phyloP scores from a whole-genome alignment of 2,329 filamentous ascomycete species.

The Diplodia intermedia region DNA sequence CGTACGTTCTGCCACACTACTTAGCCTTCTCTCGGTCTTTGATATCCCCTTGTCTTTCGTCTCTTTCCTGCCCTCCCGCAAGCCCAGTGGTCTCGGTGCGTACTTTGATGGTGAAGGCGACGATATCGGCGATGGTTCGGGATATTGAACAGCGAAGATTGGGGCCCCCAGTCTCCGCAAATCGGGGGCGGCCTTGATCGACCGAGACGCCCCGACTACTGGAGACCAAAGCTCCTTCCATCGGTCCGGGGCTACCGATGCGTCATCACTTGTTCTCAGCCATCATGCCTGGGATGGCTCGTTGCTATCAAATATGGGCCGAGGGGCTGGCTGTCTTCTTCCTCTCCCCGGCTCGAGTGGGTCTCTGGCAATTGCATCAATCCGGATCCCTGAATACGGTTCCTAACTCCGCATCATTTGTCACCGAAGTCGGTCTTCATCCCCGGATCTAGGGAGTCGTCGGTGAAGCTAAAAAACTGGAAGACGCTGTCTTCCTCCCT shows the following conservation, averaged over 20 bases:
- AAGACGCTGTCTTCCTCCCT: not conserved
- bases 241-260: constrained; percentile 7
- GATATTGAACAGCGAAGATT: constrained; percentile 12
- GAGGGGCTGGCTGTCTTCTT: no score
- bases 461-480: not conserved
- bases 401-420: not conserved
- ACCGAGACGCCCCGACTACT: not conserved
- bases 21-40: not conserved
- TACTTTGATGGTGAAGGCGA: not conserved
- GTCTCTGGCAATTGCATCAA: not conserved
- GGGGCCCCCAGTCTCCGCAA: constrained; percentile 13
- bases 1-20: not conserved
- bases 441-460: not conserved
- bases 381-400: not conserved
- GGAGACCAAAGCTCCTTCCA: constrained; percentile 15
- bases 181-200: constrained; percentile 1
- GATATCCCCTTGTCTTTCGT: not conserved
- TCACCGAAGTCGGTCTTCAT: constrained; percentile 5
- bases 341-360: not conserved
- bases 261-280: constrained; percentile 9
- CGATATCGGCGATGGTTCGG: constrained; percentile 28
- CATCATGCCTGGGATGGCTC: not conserved
- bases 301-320: constrained; percentile 24
- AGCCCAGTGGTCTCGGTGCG: not conserved
- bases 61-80: not conserved